Evolutionary conservation across 768 basidiomycete genomes (phyloP), one percentile per base, ranked within the genome.

Genomic region (Rhizopogon salebrosus): DNA sequence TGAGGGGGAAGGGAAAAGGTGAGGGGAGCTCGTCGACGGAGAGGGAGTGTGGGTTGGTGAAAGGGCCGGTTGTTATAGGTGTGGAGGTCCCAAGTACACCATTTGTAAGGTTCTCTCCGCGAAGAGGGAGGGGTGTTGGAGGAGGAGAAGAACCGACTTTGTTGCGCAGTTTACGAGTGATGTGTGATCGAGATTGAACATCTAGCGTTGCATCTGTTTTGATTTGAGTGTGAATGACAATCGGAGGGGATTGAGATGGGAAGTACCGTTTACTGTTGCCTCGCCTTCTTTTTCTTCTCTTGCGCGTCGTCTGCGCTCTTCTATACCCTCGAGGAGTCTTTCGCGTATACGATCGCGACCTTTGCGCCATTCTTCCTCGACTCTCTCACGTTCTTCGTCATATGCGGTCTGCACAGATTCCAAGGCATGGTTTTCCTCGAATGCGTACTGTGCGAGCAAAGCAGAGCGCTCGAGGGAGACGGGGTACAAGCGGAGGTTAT

Each of bases 271-370:
- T 38, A 80, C 76, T 14, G 82, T 84, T n/a, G 87, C 89, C 60
- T 93, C 91, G 55, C 89, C 88, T 54, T 92, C 91, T 64, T 92
- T 92, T 72, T 93, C 91, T 56, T 93, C 91, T 49, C 91, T 73
- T 26, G 91, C 91, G 54, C 87, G 72, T 58, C 83, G 75, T 51
- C 90, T 69, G 27, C 90, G 76, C 62, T 93, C 91, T 65, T 92
- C 90, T 57, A 93, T 87, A 26, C 91, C 89, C 61, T 92, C 91
- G 14, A 92, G 67, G 27, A 93, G 72, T 14, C 90, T 76, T 60
- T 92, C 89, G 7, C 87, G 74, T 16, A 92, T 84, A 26, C 84
- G 74, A 39, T 88, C 88, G 41, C 85, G 75, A 3, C 91, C 90
- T 40, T 80, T 78, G 57, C 76, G 78, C 84, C 85, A 92, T 62